Conservation (phyloP, 2,329 filamentous ascomycete species). For the Sporothrix globosa region DNA sequence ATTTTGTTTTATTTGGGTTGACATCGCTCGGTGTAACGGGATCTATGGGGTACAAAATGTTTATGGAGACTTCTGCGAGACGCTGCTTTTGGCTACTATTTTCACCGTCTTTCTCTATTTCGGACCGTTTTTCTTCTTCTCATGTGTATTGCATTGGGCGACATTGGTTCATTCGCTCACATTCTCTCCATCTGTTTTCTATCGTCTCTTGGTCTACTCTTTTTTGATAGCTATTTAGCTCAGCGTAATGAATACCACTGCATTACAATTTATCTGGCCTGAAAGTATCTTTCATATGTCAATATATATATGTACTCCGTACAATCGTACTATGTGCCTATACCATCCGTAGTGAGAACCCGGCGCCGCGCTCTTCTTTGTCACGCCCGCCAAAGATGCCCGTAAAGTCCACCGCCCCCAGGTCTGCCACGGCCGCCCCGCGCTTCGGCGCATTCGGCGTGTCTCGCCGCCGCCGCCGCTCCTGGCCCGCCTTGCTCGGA, state of each 20-base stretch:
- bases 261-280: neutral
- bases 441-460: slow-evolving; percentile 83
- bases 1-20: neutral
- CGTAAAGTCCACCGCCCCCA: slow-evolving; percentile 66
- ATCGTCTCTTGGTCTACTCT: neutral
- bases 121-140: neutral
- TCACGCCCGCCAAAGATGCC: slow-evolving; percentile 71
- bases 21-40: slow-evolving; percentile 29
- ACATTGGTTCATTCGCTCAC: neutral
- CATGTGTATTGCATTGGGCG: slow-evolving; percentile 23
- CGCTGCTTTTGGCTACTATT: slow-evolving; percentile 14
- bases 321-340: slow-evolving; percentile 35
- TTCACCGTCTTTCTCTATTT: neutral
- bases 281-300: no score
- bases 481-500: slow-evolving; percentile 90
- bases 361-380: slow-evolving; percentile 66
- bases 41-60: slow-evolving; percentile 28
- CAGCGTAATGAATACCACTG: slow-evolving; percentile 30
- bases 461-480: slow-evolving; percentile 71
- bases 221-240: neutral
- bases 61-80: slow-evolving; percentile 28
- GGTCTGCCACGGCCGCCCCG: slow-evolving; percentile 66
- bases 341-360: slow-evolving; percentile 68
- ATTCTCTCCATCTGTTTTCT: neutral
- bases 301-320: neutral